These are phyloP conservation scores for Penicillium sp. DNA, from an alignment of 2,329 filamentous ascomycete genomes.

Conservation along the genomic window DNA sequence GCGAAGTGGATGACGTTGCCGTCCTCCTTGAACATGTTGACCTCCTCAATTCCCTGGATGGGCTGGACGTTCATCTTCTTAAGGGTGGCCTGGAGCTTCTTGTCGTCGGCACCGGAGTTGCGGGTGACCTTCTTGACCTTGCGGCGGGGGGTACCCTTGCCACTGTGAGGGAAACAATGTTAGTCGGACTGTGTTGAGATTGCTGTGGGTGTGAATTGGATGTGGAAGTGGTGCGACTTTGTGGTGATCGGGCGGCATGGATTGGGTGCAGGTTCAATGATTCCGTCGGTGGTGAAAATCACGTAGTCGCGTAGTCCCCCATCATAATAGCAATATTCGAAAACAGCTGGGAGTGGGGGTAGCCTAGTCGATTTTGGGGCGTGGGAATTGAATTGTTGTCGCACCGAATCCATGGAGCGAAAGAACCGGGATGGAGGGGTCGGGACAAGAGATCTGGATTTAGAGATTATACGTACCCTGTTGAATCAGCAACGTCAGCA, in stretches of 20 bases:
- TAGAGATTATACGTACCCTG: constrained; percentile 29
- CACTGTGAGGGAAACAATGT: constrained; percentile 54
- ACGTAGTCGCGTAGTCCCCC: neutral
- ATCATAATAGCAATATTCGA: neutral
- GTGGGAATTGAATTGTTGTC: neutral
- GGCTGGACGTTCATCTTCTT: constrained; percentile 99
- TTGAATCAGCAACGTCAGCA: constrained; percentile 15
- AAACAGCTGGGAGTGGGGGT: neutral
- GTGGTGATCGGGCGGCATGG: neutral
- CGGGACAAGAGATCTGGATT: neutral
- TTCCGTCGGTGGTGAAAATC: neutral
- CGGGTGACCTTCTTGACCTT: constrained; percentile 98
- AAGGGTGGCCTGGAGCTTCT: constrained; percentile 95
- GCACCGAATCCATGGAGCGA: neutral
- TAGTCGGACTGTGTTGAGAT: constrained; percentile 2
- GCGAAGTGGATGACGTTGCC: constrained; percentile 99
- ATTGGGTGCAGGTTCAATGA: neutral
- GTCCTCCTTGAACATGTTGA: constrained; percentile 99
- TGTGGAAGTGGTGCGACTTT: neutral
- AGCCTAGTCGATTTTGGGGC: neutral
- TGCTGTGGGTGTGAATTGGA: neutral
- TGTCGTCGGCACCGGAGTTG: constrained; percentile 92
- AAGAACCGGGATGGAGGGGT: neutral
- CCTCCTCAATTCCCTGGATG: constrained; percentile 99
- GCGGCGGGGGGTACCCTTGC: constrained; percentile 96